Evolutionary conservation across 2,329 filamentous ascomycete species (phyloP).

Genomic region (Beauveria rudraprayagi): DNA sequence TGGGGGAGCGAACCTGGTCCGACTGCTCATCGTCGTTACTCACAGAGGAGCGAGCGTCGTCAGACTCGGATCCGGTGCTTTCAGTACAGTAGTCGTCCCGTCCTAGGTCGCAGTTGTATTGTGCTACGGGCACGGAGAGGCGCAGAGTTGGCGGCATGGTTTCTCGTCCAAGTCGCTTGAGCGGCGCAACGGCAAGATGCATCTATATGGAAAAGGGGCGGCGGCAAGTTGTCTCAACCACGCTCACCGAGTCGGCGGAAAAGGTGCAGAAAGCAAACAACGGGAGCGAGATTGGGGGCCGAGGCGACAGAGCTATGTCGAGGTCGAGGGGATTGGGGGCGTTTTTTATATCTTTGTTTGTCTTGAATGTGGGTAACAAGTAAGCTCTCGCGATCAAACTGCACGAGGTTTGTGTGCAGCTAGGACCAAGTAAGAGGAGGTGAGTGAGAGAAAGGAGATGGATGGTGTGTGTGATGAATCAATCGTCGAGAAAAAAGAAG

Average conservation of each 20-base stretch:
- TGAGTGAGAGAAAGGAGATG: not conserved
- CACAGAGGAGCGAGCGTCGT: slow-evolving; percentile 22
- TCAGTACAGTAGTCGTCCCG: not conserved
- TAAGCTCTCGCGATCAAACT: not conserved
- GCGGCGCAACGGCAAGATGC: not conserved
- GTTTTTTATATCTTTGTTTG: not conserved
- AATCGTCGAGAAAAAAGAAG: not conserved
- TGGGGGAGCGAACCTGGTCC: slow-evolving; percentile 28
- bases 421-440: not conserved
- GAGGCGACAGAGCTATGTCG: not conserved
- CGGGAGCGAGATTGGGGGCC: not conserved
- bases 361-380: not conserved
- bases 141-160: slow-evolving; percentile 7
- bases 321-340: not conserved
- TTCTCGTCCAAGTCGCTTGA: not conserved
- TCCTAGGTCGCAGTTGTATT: not conserved
- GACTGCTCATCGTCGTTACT: slow-evolving; percentile 22
- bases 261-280: not conserved
- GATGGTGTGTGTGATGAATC: not conserved
- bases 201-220: not conserved
- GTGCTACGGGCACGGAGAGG: not conserved
- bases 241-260: not conserved
- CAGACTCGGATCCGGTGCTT: slow-evolving; percentile 21
- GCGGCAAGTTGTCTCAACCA: not conserved
- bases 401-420: not conserved